These are phyloP conservation scores for Neurospora sp. DNA, from an alignment of 495 filamentous ascomycete genomes.

Conservation along the genomic window DNA sequence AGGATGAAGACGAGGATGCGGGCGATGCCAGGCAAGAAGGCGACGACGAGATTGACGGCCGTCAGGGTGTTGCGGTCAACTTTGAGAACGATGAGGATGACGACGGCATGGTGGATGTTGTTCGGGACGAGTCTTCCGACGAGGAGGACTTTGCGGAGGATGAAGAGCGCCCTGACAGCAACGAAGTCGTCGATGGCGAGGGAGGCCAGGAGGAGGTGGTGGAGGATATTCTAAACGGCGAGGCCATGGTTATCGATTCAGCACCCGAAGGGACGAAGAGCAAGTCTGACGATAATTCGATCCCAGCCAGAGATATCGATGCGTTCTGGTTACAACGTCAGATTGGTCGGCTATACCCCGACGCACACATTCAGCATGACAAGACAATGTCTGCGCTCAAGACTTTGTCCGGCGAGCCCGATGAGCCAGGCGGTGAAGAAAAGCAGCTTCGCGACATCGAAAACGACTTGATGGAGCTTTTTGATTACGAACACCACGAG, in stretches of 20 bases:
- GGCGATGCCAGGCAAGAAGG: conserved; percentile 53
- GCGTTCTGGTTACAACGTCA: conserved; percentile 96
- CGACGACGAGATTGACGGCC: conserved; percentile 84
- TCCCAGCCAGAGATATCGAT: conserved; percentile 82
- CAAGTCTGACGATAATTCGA: conserved; percentile 41
- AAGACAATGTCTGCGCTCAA: conserved; percentile 74
- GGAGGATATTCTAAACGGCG: conserved; percentile 32
- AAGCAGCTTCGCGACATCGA: conserved; percentile 84
- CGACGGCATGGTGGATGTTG: conserved; percentile 66
- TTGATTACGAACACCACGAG: conserved; percentile 94
- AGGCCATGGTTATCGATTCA: conserved; percentile 77
- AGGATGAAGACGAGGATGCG: conserved; percentile 92
- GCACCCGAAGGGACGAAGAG: conserved; percentile 29
- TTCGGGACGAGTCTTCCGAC: conserved; percentile 78
- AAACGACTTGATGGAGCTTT: conserved; percentile 96
- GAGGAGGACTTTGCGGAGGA: conserved; percentile 59
- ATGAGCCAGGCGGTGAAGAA: conserved; percentile 63
- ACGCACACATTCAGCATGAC: conserved; percentile 82
- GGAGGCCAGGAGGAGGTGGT: conserved; percentile 37
- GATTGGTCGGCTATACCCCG: conserved; percentile 75
- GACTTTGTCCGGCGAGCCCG: conserved; percentile 64
- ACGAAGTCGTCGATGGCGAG: conserved; percentile 44
- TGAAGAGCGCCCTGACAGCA: conserved; percentile 49
- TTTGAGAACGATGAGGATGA: conserved; percentile 93
- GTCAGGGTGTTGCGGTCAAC: conserved; percentile 92